Base-by-base conservation (phyloP, 768 basidiomycete species). In the Lepiota brunneoincarnata region DNA sequence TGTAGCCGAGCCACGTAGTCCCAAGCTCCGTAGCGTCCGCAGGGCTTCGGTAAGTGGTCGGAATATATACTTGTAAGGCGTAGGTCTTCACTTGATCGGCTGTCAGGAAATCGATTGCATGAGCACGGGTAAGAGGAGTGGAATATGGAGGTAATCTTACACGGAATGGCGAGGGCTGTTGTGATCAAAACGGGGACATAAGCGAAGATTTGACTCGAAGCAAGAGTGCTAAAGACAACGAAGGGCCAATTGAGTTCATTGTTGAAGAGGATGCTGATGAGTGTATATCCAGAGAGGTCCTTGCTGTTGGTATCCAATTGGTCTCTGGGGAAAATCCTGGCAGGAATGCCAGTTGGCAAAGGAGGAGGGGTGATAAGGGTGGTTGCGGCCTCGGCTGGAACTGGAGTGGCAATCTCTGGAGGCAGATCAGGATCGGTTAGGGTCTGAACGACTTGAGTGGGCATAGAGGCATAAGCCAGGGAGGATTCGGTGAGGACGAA, bases 201-300 rank as follows among this genome's bases (percentile, higher is more conserved):
- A 11, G 79, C 82, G 63, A 98, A 90, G 39, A 98, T 76, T 71
- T 98, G 91, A 44, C 78, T 85, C 2, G 82, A 75, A 0, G 89
- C 79, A 51, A 85, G 73, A 6, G 69, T 55, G 55, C 74, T 83
- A 12, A 59, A 58, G 37, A 84, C 81, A 3, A 93, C 88, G 59
- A 84, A 91, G 0, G 60, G 17, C 93, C 93, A 95, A 53, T 77
- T 78, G 55, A 94, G 72, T 20, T 55, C 61, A 3, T 62, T 42
- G 50, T 82, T 76, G 67, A 92, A 87, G 57, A 91, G 61, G 37
- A 95, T 61, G 48, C 79, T 87, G 66, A 93, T 80, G 56, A 84
- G 55, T 10, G 76, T 73, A 54, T 72, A 79, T 0, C 67, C 75
- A 12, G 41, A 50, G 26, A 81, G 54, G 56, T 68, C 71, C 15